Evolutionary conservation across 495 filamentous ascomycete genomes (phyloP).

Genomic region (Neurospora sp.): DNA sequence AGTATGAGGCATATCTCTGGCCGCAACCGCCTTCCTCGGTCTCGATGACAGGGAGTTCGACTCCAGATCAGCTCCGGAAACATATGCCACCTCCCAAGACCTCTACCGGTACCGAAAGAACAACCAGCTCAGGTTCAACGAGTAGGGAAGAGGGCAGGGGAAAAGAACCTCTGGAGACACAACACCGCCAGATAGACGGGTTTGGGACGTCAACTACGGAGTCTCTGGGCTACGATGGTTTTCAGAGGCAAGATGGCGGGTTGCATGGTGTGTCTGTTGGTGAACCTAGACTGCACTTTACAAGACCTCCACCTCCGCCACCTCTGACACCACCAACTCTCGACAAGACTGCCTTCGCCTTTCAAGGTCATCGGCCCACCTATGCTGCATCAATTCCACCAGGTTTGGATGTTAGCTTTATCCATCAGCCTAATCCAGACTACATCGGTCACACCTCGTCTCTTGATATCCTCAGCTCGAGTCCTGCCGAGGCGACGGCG

Average conservation of each 20-base stretch:
- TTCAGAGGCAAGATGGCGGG: not conserved
- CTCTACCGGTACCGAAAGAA: conserved; percentile 1
- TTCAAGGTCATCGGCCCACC: conserved; percentile 31
- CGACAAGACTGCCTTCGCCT: conserved; percentile 20
- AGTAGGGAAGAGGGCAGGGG: conserved; percentile 3
- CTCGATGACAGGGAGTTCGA: not conserved
- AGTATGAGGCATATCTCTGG: not conserved
- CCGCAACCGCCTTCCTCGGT: not conserved
- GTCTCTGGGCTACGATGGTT: not conserved
- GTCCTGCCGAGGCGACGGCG: conserved; percentile 17
- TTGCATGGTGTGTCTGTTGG: not conserved
- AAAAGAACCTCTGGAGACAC: not conserved
- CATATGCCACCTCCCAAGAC: not conserved
- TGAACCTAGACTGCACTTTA: conserved; percentile 8
- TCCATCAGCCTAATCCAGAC: conserved; percentile 31
- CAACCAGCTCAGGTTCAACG: not conserved
- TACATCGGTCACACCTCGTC: conserved; percentile 25
- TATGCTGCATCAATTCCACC: conserved; percentile 27
- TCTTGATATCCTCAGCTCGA: conserved; percentile 13
- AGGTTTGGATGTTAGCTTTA: conserved; percentile 28
- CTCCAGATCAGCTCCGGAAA: not conserved
- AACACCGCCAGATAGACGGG: not conserved
- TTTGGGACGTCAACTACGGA: not conserved
- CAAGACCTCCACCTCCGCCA: conserved; percentile 26
- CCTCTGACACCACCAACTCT: conserved; percentile 31